Base-by-base conservation (phyloP, 768 basidiomycete species). In the Hygrophoropsis aurantiaca region DNA sequence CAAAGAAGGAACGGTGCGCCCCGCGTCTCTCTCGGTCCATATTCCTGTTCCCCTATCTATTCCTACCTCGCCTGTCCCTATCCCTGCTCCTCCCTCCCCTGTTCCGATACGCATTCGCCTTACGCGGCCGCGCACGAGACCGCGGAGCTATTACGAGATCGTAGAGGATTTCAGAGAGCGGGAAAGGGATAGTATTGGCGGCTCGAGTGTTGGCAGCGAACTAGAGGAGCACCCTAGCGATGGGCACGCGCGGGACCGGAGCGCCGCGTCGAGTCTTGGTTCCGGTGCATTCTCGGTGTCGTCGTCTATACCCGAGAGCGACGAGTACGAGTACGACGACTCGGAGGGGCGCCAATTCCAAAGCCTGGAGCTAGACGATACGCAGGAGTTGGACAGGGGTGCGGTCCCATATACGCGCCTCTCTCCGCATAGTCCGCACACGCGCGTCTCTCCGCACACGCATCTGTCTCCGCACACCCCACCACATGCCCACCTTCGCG, bases 71-170 rank as follows among this genome's bases (percentile, higher is more conserved):
- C 43, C 39, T 5, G 4, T n/a, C 5, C 8, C 37, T 5, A n/a
- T 3, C 16, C 37, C 37, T 7, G 24, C 37, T 15, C 18, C 40
- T 21, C 15, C n/a, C 36, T 2, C 26, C 41, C 1, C 21, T n/a
- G 1, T 58, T 41, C 59, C 61, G 0, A 58, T 68, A 10, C 55
- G 65, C 13, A 56, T 72, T 13, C 64, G 73, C 16, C 51, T 65
- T 20, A 64, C 62, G 42, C n/a, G n/a, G n/a, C 44, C 66, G 1
- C 40, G 58, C 1, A 49, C 66, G 16, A 75, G 83, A 7, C 78
- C 84, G 13, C 68, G 78, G 58, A 87, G 85, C 53, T 86, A 82
- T 58, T 72, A 82, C 51, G 80, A 85, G 53, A 78, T 87, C 43
- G 62, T 85, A 43, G 82, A 82, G 37, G 84, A 84, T 51, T 85